A percentile compares a stretch with the other conserved stretches of the same genome.
phyloP scores from a whole-genome alignment of 208 protist species.

The Endotrypanum monterogeii region DNA sequence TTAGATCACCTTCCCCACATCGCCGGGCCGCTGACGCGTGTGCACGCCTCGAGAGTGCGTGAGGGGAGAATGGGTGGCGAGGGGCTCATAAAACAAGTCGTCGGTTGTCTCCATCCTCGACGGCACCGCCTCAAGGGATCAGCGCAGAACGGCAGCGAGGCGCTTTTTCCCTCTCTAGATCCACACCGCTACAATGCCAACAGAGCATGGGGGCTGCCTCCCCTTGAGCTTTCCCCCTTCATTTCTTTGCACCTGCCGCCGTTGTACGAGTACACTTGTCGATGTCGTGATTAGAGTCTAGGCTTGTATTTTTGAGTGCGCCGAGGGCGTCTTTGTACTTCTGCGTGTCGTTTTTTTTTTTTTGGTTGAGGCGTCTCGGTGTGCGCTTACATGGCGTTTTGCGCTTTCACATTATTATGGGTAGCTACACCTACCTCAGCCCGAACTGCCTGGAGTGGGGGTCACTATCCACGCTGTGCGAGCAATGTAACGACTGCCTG shows the following conservation, averaged over 20 bases:
- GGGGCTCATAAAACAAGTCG: too few species aligned
- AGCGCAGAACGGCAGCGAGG: not conserved
- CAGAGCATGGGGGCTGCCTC: not conserved
- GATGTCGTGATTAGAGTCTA: not conserved
- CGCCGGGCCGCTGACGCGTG: not conserved
- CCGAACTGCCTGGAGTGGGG: not conserved
- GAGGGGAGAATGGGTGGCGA: not conserved
- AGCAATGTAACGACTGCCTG: not conserved
- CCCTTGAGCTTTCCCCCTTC: not conserved
- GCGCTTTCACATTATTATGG: not conserved
- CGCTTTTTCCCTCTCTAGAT: too few species aligned
- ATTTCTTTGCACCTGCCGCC: not conserved
- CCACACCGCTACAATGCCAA: not conserved
- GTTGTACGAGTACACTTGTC: not conserved
- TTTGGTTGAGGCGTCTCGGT: not conserved
- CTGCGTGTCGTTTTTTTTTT: not conserved
- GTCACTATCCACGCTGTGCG: not conserved
- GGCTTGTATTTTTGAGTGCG: not conserved
- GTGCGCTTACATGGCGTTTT: not conserved
- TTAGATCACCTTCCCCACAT: too few species aligned
- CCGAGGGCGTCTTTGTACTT: not conserved
- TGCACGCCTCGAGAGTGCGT: not conserved
- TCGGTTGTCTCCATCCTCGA: not conserved
- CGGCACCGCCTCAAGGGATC: not conserved
- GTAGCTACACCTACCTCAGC: not conserved